Evolutionary conservation across 1,284 basidiomycete genomes (phyloP), one percentile per base, ranked within the genome.

Genomic region (Vanrija sp.): DNA sequence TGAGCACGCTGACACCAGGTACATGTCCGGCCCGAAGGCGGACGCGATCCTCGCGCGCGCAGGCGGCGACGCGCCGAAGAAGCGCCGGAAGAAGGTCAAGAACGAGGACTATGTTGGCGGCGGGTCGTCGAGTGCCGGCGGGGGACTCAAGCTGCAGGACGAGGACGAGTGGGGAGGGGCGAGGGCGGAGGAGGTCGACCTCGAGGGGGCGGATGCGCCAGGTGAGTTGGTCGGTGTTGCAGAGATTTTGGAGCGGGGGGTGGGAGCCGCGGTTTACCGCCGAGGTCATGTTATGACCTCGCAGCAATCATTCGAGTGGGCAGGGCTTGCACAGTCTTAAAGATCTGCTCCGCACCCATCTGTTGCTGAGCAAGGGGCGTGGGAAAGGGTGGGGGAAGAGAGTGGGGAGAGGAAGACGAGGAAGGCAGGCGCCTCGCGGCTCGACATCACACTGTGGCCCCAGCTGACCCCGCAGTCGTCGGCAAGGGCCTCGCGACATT

Each of bases 1-100:
- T 3, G 34, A 2, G 2, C 12, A 15, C 26, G 40, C 54, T 65
- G 28, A 60, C 44, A n/a, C 12, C 51, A 76, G 77, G 51, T 98
- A 98, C 78, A 96, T 98, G 90, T 89, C 93, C 6, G 95, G 95
- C 0, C 86, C 91, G 0, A 98, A 97, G 73, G 93, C 94, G 4
- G 95, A 98, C 65, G 93, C 92, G 15, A 97, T 98, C 62, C 82
- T 98, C 5, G 80, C 91, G 4, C 83, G 83, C 46, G 76, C 81
- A 0, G 82, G 80, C 2, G 80, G 82, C 0, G 79, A 83, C 51
- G 67, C 59, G 1, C 34, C 34, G 12, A 53, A 68, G 28, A 71
- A 71, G 63, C 87, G 85, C 75, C 82, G 78, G 67, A 81, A 89
- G 80, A 90, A 88, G 75, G 82, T 84, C 49, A 89, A 87, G 73